Conservation (phyloP, 345 rosid genomes). For the Melaleuca alternifolia region DNA sequence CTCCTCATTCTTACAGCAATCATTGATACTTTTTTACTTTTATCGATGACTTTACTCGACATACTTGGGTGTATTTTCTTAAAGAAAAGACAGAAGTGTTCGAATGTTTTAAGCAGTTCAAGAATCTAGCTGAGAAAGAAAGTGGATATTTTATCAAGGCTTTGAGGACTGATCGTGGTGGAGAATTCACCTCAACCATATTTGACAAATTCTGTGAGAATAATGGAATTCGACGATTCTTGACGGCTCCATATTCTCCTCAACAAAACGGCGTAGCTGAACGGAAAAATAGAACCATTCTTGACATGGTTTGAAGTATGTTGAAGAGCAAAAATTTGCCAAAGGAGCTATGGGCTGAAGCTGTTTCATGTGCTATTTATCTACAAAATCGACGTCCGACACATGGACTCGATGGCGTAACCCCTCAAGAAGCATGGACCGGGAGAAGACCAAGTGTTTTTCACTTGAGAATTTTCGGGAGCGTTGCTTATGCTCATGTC, state of each 20-base stretch:
- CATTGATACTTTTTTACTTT: not conserved
- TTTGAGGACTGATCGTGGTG: not conserved
- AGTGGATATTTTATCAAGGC: not conserved
- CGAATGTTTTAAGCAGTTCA: not conserved
- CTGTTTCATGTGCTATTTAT: not conserved
- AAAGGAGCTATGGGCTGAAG: not conserved
- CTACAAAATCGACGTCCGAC: not conserved
- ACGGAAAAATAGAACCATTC: not conserved
- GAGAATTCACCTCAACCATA: not conserved
- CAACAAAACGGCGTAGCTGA: not conserved
- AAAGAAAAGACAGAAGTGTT: not conserved
- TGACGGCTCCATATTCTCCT: not conserved
- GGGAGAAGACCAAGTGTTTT: not conserved
- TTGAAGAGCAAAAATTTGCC: not conserved
- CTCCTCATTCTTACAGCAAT: not conserved
- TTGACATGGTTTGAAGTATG: conserved; percentile 1
- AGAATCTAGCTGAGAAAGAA: not conserved
- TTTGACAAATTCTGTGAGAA: not conserved
- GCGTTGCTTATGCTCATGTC: not conserved
- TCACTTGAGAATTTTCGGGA: not conserved
- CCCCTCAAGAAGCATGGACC: not conserved
- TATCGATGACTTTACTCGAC: not conserved
- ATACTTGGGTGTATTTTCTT: not conserved
- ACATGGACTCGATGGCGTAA: not conserved
- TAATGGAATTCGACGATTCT: not conserved